Conservation (phyloP, 495 filamentous ascomycete species). For the Neurospora tetrasperma region DNA sequence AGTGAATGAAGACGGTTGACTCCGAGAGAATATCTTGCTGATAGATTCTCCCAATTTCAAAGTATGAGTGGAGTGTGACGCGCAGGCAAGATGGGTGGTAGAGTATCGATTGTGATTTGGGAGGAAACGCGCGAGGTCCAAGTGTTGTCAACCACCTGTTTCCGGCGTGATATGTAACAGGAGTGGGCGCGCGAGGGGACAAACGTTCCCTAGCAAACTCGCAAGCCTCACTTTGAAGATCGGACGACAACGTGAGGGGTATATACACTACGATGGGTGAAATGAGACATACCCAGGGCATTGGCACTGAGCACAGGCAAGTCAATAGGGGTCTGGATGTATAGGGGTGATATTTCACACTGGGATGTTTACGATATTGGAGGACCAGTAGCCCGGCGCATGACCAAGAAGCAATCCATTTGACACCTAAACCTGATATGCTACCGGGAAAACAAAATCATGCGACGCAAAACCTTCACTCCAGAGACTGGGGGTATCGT, state of each 20-base stretch:
- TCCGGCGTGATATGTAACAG: not conserved
- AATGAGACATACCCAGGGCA: not conserved
- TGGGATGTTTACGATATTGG: not conserved
- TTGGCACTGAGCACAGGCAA: not conserved
- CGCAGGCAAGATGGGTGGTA: not conserved
- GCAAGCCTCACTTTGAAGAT: not conserved
- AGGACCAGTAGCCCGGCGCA: conserved; percentile 3
- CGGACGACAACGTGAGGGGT: not conserved
- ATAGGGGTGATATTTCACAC: not conserved
- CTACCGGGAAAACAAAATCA: conserved; percentile 27
- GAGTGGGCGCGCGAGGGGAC: too few species aligned
- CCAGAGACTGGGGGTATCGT: conserved; percentile 2
- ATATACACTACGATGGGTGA: not conserved
- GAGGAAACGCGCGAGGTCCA: not conserved
- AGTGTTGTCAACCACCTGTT: not conserved
- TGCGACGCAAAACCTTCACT: conserved; percentile 11
- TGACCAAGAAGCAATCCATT: conserved; percentile 26
- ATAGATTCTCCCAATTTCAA: not conserved
- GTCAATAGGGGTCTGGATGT: conserved; percentile 47
- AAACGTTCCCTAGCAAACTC: not conserved
- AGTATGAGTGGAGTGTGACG: not conserved
- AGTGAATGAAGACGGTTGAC: not conserved
- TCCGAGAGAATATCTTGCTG: not conserved
- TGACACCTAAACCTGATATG: conserved; percentile 29
- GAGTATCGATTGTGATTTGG: not conserved